A percentile compares a stretch with the other conserved stretches of the same genome.
Evolutionary conservation across 78 protist genomes (phyloP).

Genomic region (Guillardia theta): DNA sequence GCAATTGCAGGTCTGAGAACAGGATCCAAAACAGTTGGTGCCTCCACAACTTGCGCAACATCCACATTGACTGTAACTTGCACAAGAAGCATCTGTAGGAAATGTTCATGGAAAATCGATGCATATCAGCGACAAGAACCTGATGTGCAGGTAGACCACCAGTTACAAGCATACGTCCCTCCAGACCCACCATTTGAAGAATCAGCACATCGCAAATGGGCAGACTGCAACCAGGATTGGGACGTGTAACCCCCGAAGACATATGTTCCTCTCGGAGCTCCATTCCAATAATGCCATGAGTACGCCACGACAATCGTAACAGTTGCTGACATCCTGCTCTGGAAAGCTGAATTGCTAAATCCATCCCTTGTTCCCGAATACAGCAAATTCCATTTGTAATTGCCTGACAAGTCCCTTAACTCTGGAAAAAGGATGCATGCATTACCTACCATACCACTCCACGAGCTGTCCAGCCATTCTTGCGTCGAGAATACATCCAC

Average conservation of each 20-base stretch:
- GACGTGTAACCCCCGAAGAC: conserved; percentile 7
- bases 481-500: not conserved
- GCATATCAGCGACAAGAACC: not conserved
- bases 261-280: not conserved
- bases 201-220: not conserved
- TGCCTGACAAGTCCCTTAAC: not conserved
- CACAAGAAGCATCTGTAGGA: not conserved
- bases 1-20: not conserved
- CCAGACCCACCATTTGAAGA: not conserved
- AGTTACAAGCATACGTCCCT: not conserved
- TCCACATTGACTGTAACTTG: too few species aligned
- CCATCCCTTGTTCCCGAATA: not conserved
- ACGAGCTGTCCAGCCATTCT: not conserved
- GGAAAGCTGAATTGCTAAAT: not conserved
- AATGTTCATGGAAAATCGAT: not conserved
- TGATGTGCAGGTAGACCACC: not conserved
- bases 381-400: not conserved
- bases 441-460: not conserved
- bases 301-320: not conserved
- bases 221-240: not conserved
- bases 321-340: not conserved
- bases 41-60: too few species aligned
- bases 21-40: not conserved
- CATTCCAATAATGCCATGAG: not conserved
- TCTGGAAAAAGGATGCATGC: not conserved